Evolutionary conservation across 2,329 filamentous ascomycete genomes (phyloP).

Genomic region (Diatrype stigma): DNA sequence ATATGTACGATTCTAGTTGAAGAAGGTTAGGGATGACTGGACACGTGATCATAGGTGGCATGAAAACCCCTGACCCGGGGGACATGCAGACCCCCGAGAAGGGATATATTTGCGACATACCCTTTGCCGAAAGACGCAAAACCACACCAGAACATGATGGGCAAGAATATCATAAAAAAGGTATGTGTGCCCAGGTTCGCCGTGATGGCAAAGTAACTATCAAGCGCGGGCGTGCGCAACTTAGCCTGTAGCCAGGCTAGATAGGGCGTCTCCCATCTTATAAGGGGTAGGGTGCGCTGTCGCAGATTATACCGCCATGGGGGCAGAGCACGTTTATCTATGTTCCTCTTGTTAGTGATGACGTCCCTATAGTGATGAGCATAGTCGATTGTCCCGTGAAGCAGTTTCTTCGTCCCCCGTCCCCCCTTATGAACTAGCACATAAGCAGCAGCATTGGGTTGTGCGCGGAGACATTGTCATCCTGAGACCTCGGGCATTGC

Average conservation of each 20-base stretch:
- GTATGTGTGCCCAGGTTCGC: slow-evolving; percentile 97
- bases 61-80: too few relatives aligned
- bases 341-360: slow-evolving; percentile 4
- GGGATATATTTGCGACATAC: slow-evolving; percentile 47
- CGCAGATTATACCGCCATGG: slow-evolving; percentile 84
- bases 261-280: slow-evolving; percentile 93
- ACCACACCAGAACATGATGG: slow-evolving; percentile 95
- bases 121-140: slow-evolving; percentile 80
- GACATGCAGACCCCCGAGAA: too few relatives aligned
- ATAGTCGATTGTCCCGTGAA: not conserved
- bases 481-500: too few relatives aligned
- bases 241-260: slow-evolving; percentile 80
- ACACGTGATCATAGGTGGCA: too few relatives aligned
- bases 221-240: slow-evolving; percentile 76
- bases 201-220: slow-evolving; percentile 95
- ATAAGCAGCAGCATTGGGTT: too few relatives aligned
- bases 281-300: slow-evolving; percentile 75
- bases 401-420: not conserved
- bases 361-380: not conserved
- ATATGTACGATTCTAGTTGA: slow-evolving; percentile 62
- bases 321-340: slow-evolving; percentile 80
- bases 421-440: too few relatives aligned
- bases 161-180: slow-evolving; percentile 95
- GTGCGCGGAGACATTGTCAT: too few relatives aligned
- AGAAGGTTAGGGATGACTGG: not conserved